A percentile compares a stretch with the other conserved stretches of the same genome.
These are phyloP conservation scores for Proliferodiscus dingleyae DNA, from an alignment of 2,329 filamentous ascomycete species.

Conservation along the genomic window DNA sequence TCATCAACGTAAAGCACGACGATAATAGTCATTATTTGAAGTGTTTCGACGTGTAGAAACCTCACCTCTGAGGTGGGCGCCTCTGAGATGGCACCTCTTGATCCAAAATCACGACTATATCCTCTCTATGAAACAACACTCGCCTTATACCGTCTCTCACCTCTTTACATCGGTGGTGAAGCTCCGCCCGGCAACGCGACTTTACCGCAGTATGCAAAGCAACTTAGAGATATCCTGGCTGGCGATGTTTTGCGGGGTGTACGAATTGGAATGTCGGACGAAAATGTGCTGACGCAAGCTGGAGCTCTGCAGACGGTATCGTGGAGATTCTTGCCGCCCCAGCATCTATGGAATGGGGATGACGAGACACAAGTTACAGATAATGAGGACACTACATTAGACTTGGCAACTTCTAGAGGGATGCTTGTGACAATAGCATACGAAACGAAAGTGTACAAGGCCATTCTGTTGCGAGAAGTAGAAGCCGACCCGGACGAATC, in stretches of 20 bases:
- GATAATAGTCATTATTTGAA: background rate
- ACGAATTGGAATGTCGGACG: constrained; percentile 36
- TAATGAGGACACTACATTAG: constrained; percentile 16
- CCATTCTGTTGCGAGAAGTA: constrained; percentile 23
- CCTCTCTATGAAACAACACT: constrained; percentile 43
- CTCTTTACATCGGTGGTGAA: constrained; percentile 36
- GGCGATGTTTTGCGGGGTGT: constrained; percentile 43
- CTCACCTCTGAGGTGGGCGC: no score
- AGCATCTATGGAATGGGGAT: constrained; percentile 31
- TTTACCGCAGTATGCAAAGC: constrained; percentile 36
- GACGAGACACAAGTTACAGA: constrained; percentile 13
- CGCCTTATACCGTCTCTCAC: constrained; percentile 40
- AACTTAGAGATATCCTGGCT: constrained; percentile 38
- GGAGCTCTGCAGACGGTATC: constrained; percentile 39
- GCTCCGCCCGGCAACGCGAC: constrained; percentile 31
- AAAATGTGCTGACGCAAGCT: constrained; percentile 32
- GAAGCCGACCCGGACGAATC: constrained; percentile 11
- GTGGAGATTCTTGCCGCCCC: constrained; percentile 38
- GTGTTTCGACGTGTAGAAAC: background rate
- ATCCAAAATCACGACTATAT: constrained; percentile 22
- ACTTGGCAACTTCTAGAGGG: constrained; percentile 16
- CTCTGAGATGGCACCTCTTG: constrained; percentile 18
- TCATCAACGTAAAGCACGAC: background rate
- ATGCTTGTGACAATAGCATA: constrained; percentile 26
- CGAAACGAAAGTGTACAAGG: constrained; percentile 28